Conservation (phyloP, 2,329 filamentous ascomycete genomes). For the Ophiobolus disseminans region DNA sequence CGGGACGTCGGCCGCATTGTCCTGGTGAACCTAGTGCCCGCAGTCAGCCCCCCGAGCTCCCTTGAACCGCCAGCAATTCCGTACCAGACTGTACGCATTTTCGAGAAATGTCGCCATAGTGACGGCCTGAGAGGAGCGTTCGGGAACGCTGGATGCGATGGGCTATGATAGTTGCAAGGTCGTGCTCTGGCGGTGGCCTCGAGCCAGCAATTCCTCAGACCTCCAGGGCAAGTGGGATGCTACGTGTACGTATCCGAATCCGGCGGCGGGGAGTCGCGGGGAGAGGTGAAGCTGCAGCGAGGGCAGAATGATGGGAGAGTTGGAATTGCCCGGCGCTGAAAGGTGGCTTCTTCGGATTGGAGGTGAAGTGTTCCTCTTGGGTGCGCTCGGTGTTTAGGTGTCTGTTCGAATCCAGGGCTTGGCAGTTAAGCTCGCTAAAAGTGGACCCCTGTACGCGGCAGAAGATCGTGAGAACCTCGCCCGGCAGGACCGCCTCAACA, state of each 20-base stretch:
- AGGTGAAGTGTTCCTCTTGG: constrained; percentile 33
- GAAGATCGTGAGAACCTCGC: constrained; percentile 30
- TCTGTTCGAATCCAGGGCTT: constrained; percentile 41
- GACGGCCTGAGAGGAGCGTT: constrained; percentile 34
- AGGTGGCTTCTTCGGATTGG: constrained; percentile 22
- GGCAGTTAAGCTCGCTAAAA: constrained; percentile 29
- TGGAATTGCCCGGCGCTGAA: constrained; percentile 26
- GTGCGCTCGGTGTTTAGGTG: constrained; percentile 44
- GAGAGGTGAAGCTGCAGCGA: constrained; percentile 19
- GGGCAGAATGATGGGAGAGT: constrained; percentile 5
- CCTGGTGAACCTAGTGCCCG: constrained; percentile 73
- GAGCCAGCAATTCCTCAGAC: constrained; percentile 40
- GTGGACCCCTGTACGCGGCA: constrained; percentile 23
- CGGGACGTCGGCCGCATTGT: constrained; percentile 94
- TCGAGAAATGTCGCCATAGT: constrained; percentile 95
- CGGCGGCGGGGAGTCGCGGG: constrained; percentile 18
- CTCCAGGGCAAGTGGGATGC: constrained; percentile 43
- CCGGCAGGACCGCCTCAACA: constrained; percentile 6
- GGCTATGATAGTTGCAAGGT: constrained; percentile 32
- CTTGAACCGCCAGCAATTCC: constrained; percentile 34
- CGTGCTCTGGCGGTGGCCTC: constrained; percentile 36
- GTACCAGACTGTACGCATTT: constrained; percentile 86
- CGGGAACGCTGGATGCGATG: neutral
- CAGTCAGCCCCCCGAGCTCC: constrained; percentile 41
- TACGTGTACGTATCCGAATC: constrained; percentile 40